Evolutionary conservation across 305 asterid species (phyloP), one percentile per base, ranked within the genome.

Genomic region (Rubia occidens): DNA sequence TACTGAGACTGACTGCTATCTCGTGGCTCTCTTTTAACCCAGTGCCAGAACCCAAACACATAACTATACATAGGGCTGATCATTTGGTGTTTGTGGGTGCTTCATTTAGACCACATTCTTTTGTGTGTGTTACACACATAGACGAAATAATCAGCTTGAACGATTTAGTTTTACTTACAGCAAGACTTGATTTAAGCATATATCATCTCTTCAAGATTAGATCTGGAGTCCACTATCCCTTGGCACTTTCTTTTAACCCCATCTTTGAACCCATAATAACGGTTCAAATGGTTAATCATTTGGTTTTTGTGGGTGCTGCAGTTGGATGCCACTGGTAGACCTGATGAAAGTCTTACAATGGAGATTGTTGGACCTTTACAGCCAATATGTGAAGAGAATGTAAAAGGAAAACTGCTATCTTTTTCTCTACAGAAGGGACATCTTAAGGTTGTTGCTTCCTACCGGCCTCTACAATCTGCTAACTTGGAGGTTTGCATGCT

Each of bases 391-490:
- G 99, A 86, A 82, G 99, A 95, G 80, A 88, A 87, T 79, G 72
- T 85, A 67, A 80, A 86, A 51, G 96, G 87, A 71, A 88, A 88
- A 76, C 60, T 86, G 86, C 81, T 95, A 59, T 95, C 99, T 0
- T 87, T 95, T 85, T 81, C 99, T 64, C 84, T 95, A 73, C 97
- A 95, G 84, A 95, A 91, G 83, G 99, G 99, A 69, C 97, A 95
- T 75, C 86, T 95, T 77, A 95, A 86, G 85, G 96, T 88, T 74
- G 84, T 77, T 84, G 92, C 85, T 60, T 85, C 89, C 82, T 91
- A 91, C 76, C 87, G 63, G 70, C 99, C 99, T 45, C 84, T 83
- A 51, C 95, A 91, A 75, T 95, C 94, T 65, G 93, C 97, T 76
- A 84, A 79, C 80, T 77, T 95, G 85, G 99, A 95, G 99, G 99